Conservation (phyloP, 768 basidiomycete genomes). For the Trametes cingulata region DNA sequence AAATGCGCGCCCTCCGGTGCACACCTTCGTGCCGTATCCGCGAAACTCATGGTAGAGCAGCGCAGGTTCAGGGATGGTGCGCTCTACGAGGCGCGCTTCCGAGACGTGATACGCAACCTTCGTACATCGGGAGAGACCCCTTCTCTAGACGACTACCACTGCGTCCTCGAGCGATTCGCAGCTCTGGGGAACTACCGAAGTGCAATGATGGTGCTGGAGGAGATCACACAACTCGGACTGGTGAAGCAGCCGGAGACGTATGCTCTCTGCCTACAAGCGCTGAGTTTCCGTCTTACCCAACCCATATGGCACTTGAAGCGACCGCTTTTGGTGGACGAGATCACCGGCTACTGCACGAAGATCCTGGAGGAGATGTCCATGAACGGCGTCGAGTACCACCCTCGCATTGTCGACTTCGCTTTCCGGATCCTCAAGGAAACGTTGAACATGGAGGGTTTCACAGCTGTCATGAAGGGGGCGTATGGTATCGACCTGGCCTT, state of each 20-base stretch:
- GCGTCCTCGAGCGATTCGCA: slow-evolving; percentile 73
- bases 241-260: slow-evolving; percentile 58
- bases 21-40: slow-evolving; percentile 46
- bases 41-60: slow-evolving; percentile 42
- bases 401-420: slow-evolving; percentile 64
- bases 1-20: slow-evolving; percentile 55
- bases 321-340: slow-evolving; percentile 40
- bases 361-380: slow-evolving; percentile 61
- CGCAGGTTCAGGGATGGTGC: slow-evolving; percentile 37
- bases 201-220: slow-evolving; percentile 58
- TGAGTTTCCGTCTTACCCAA: slow-evolving; percentile 66
- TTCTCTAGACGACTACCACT: slow-evolving; percentile 68
- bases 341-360: slow-evolving; percentile 47
- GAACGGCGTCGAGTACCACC: slow-evolving; percentile 49
- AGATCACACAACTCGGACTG: slow-evolving; percentile 48
- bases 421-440: slow-evolving; percentile 71
- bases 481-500: slow-evolving; percentile 79
- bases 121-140: slow-evolving; percentile 49
- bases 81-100: slow-evolving; percentile 65
- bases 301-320: slow-evolving; percentile 47
- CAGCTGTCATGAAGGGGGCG: slow-evolving; percentile 59
- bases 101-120: slow-evolving; percentile 69
- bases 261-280: slow-evolving; percentile 63
- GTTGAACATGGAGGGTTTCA: slow-evolving; percentile 55
- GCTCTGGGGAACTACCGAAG: slow-evolving; percentile 71